Base-by-base conservation (phyloP, 2,329 filamentous ascomycete genomes). In the Fusarium avenaceum region DNA sequence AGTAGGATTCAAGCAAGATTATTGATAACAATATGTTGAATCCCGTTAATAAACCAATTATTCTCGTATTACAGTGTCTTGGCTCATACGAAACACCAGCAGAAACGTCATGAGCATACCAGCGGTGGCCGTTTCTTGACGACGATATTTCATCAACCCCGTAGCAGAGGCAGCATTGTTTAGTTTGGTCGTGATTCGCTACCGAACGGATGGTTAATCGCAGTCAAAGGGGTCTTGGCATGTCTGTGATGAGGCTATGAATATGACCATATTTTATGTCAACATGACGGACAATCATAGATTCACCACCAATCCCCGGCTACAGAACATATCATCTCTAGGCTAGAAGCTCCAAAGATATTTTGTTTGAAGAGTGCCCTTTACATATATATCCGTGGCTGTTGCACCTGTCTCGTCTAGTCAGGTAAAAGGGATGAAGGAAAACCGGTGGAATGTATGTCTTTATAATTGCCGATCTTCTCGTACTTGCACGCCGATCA, bases 61-160 rank as follows among this genome's bases (percentile, higher is more conserved):
- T 15, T 44, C 43, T 53, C n/a, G 6, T n/a, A 56, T 39, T 26
- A 63, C 14, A 15, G 7, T n/a, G n/a, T 15, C 24, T 40, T 48
- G 38, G 30, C 24, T 24, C 26, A 6, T 42, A 26, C 19, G 17
- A 7, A 42, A 14, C 14, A 26, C 9, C 8, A 24, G 10, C 17
- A 47, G 35, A 46, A 47, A 20, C 43, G 38, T 44, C 38, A 35
- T 22, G 11, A 30, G 14, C 49, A 63, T 63, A 33, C 49, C 38
- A 22, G 30, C 30, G 28, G 4, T 3, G 15, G 40, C 19, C 14
- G 17, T 40, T 17, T 52, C 19, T 9, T 15, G 7, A 38, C 35
- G 14, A 7, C 11, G 28, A 13, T 30, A 6, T 30, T 13, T 30
- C 8, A 30, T 4, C 2, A 10, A 13, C 10, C 11, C 28, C 28